phyloP scores from a whole-genome alignment of 768 basidiomycete species.

The Panellus pusillus region DNA sequence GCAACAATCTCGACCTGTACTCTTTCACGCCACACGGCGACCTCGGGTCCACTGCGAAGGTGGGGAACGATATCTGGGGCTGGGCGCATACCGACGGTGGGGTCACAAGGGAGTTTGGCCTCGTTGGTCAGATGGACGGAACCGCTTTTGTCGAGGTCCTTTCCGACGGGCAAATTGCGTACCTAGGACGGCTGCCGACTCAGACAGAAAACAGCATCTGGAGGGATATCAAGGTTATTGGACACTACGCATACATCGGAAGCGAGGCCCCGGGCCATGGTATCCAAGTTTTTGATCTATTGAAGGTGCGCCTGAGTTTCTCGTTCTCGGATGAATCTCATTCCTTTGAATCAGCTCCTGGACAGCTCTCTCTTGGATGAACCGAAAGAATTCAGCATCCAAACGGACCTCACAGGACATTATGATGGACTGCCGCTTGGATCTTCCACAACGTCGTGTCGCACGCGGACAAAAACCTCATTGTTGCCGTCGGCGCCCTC shows the following conservation, averaged over 20 bases:
- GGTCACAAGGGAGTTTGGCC: slow-evolving; percentile 15
- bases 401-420: slow-evolving; percentile 21
- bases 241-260: slow-evolving; percentile 27
- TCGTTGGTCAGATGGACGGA: slow-evolving; percentile 18
- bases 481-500: slow-evolving; percentile 28
- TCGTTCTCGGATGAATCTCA: neutral
- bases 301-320: slow-evolving; percentile 16
- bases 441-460: slow-evolving; percentile 32
- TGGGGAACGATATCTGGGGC: slow-evolving; percentile 19
- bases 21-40: slow-evolving; percentile 17
- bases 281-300: slow-evolving; percentile 31
- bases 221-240: slow-evolving; percentile 30
- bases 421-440: slow-evolving; percentile 28
- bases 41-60: slow-evolving; percentile 5
- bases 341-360: slow-evolving; percentile 12
- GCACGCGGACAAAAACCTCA: slow-evolving; percentile 25
- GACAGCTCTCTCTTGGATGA: slow-evolving; percentile 13
- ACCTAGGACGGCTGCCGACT: slow-evolving; percentile 28
- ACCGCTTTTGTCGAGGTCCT: slow-evolving; percentile 19
- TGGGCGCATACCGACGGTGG: slow-evolving; percentile 13
- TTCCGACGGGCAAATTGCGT: slow-evolving; percentile 15
- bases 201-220: slow-evolving; percentile 23
- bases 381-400: slow-evolving; percentile 26
- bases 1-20: slow-evolving; percentile 17
- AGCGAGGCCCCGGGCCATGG: slow-evolving; percentile 29